Evolutionary conservation across 768 basidiomycete species (phyloP).

Genomic region (Gloeostereum incarnatum): DNA sequence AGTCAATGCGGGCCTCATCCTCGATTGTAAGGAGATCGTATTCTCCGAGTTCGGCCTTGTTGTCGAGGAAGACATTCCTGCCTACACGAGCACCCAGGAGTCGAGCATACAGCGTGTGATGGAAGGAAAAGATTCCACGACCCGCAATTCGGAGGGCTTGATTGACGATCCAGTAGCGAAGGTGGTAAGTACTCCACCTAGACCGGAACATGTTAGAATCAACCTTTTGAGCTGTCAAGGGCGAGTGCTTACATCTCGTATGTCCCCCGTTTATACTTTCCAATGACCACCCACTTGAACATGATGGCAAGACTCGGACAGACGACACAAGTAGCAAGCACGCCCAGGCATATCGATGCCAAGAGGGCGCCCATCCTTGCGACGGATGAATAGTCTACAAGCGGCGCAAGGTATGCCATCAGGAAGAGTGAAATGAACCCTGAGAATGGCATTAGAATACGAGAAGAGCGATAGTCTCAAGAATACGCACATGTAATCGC

Average conservation of each 20-base stretch:
- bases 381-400: conserved; percentile 21
- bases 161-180: conserved; percentile 37
- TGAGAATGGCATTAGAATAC: conserved; percentile 6
- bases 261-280: conserved; percentile 26
- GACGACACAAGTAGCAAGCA: conserved; percentile 22
- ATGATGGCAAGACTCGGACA: conserved; percentile 28
- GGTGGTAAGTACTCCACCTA: conserved; percentile 31
- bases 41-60: conserved; percentile 30
- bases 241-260: conserved; percentile 23
- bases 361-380: conserved; percentile 23
- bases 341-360: conserved; percentile 22
- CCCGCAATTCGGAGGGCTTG: conserved; percentile 27
- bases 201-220: no score
- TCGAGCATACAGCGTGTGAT: conserved; percentile 32
- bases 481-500: conserved; percentile 27
- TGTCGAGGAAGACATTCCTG: conserved; percentile 27
- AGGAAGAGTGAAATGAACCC: conserved; percentile 30
- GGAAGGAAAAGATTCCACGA: conserved; percentile 29
- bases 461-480: neutral
- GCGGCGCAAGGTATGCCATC: conserved; percentile 22
- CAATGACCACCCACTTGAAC: conserved; percentile 40
- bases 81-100: conserved; percentile 36
- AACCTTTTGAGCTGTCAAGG: no score
- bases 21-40: conserved; percentile 31
- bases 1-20: conserved; percentile 35